Evolutionary conservation across 306 rosid species (phyloP).

Genomic region (Fragaria vesca): DNA sequence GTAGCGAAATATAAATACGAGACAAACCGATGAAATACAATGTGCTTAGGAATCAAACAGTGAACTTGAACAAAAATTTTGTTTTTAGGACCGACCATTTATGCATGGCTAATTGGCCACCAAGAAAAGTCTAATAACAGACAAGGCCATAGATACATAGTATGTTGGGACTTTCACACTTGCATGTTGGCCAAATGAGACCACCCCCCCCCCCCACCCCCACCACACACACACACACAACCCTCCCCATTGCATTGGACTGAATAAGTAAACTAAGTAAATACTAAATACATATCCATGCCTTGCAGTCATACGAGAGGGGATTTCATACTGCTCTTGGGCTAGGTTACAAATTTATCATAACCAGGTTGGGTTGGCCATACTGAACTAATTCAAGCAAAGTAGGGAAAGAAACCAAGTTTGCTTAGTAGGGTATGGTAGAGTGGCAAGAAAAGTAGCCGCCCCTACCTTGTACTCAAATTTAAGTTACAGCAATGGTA

Average conservation of each 20-base stretch:
- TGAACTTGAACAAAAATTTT: not conserved
- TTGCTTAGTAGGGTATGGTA: not conserved
- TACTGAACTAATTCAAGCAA: not conserved
- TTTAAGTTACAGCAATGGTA: not conserved
- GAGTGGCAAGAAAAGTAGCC: not conserved
- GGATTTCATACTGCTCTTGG: not conserved
- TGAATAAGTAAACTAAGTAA: too few relatives aligned
- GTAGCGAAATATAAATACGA: not conserved
- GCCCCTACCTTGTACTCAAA: not conserved
- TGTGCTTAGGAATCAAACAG: too few relatives aligned
- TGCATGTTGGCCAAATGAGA: not conserved
- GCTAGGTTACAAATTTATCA: not conserved
- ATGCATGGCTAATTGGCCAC: not conserved
- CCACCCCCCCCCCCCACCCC: too few relatives aligned
- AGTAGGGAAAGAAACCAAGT: not conserved
- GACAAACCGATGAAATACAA: slow-evolving; percentile 1
- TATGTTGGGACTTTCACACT: not conserved
- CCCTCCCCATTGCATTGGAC: not conserved
- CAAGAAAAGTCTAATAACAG: not conserved
- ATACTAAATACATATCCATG: not conserved
- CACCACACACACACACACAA: too few relatives aligned
- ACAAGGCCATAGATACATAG: not conserved
- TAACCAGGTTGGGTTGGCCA: not conserved
- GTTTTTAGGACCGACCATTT: not conserved
- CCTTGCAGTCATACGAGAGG: not conserved